Evolutionary conservation across 2,329 filamentous ascomycete species (phyloP), one percentile per base, ranked within the genome.

Genomic region (Scytalidium sp.): DNA sequence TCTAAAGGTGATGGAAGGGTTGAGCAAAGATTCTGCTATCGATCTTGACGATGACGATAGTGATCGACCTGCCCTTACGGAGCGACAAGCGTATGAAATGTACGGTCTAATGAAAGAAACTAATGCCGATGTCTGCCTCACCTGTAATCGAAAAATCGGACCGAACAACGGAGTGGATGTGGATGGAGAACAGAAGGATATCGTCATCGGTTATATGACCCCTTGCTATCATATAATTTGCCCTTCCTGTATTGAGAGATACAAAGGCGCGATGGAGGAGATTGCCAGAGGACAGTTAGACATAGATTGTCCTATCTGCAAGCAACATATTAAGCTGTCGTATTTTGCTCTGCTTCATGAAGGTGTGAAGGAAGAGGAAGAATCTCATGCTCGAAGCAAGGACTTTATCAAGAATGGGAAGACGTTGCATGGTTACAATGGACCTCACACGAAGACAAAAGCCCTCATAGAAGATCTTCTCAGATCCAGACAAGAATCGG

Each of bases 391-490:
- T 19, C 65, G 64, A 39, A 52, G 47, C 19, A 47, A 50, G 36
- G 56, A 61, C 15, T 55, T 54, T 10, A 61, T 71, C 2, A 84
- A 79, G 54, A 72, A 76, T 13, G 78, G 78, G 44, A 87, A 85
- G 62, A 74, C 76, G 44, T 62, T 86, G 10, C 82, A 81, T 20
- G 81, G 75, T 41, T 99, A 97, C 64, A 78, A 79, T 41, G 92
- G 92, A 0, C 93, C 93, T 0, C 91, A 96, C 62, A 96, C 92
- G 4, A 99, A 99, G 72, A 96, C 94, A 1, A 84, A 80, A 50
- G 90, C 89, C 2, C 75, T 99, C 2, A 64, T 99, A 0, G 74
- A 85, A n/a, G 84, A 90, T 54, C 79, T 99, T 7, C 68, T 87
- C 1, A 74, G 76, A 45, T 82, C 83, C 46, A 81, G 83, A 50